Evolutionary conservation across 208 protist species (phyloP).

Genomic region (Spongospora subterranea): DNA sequence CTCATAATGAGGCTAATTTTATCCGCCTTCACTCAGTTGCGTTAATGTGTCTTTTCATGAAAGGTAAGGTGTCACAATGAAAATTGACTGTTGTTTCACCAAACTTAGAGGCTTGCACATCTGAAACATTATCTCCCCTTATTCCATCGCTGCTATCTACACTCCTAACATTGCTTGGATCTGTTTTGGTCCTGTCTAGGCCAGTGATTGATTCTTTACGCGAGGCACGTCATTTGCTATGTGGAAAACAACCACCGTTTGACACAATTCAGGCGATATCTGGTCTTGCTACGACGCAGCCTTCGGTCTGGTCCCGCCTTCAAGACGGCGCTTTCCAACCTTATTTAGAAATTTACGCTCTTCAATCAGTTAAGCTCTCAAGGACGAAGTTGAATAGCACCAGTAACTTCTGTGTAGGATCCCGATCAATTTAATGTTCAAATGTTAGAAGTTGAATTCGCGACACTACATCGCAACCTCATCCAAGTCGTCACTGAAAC

Average conservation of each 20-base stretch:
- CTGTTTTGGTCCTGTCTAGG: neutral
- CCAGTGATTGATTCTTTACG: neutral
- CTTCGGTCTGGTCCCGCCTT: neutral
- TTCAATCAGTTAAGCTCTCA: neutral
- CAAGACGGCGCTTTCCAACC: neutral
- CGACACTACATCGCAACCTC: neutral
- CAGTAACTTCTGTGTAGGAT: no score
- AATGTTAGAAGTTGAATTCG: no score
- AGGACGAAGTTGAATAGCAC: no score
- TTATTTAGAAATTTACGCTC: neutral
- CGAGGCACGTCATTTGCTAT: neutral
- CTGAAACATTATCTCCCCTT: neutral
- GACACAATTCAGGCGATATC: neutral
- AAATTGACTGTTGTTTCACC: neutral
- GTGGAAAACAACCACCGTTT: neutral
- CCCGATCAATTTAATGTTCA: no score
- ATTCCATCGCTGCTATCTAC: neutral
- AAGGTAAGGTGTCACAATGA: neutral
- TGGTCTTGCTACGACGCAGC: neutral
- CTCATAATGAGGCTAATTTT: neutral
- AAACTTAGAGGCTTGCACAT: neutral
- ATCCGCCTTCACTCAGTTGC: neutral
- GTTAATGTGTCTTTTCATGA: constrained; percentile 12
- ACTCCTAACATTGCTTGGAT: neutral
- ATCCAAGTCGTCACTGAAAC: neutral